Conservation (phyloP, 2,329 filamentous ascomycete genomes). For the Emmonsia crescens region DNA sequence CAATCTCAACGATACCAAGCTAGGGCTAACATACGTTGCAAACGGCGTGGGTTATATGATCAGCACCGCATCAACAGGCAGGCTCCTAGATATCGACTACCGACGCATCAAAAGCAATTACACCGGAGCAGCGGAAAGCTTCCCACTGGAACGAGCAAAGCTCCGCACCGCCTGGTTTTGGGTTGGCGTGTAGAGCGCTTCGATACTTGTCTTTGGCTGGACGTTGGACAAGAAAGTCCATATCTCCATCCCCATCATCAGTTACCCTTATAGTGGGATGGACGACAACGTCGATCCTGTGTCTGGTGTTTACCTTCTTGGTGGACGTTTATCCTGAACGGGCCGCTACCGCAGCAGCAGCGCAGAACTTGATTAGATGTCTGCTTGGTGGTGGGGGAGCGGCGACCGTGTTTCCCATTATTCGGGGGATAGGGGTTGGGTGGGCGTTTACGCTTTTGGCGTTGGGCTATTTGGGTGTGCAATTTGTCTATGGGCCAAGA, state of each 20-base stretch:
- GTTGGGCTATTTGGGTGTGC: neutral
- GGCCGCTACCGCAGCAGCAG: slow-evolving; percentile 43
- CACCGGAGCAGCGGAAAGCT: slow-evolving; percentile 16
- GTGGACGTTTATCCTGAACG: slow-evolving; percentile 43
- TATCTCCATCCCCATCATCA: slow-evolving; percentile 41
- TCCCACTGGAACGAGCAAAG: slow-evolving; percentile 43
- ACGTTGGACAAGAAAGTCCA: slow-evolving; percentile 38
- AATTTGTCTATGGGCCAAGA: slow-evolving; percentile 1
- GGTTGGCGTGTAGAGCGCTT: slow-evolving; percentile 34
- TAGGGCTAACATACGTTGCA: slow-evolving; percentile 44
- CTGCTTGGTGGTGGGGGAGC: slow-evolving; percentile 43
- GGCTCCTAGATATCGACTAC: slow-evolving; percentile 44
- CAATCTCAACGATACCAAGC: slow-evolving; percentile 34
- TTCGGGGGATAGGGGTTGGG: slow-evolving; percentile 38
- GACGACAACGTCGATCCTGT: slow-evolving; percentile 40
- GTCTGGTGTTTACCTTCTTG: slow-evolving; percentile 41
- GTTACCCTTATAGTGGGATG: slow-evolving; percentile 43
- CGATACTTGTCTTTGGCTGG: slow-evolving; percentile 45
- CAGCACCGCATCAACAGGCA: slow-evolving; percentile 43
- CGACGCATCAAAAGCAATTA: slow-evolving; percentile 28
- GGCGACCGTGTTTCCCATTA: slow-evolving; percentile 41
- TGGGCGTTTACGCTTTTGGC: slow-evolving; percentile 39
- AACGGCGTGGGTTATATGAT: slow-evolving; percentile 46
- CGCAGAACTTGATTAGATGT: slow-evolving; percentile 44
- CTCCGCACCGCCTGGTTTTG: slow-evolving; percentile 41